Percentiles rank a stretch among this genome's conserved stretches.
These are phyloP conservation scores for Aquilaria sinensis DNA, from an alignment of 345 rosid species.

Conservation along the genomic window DNA sequence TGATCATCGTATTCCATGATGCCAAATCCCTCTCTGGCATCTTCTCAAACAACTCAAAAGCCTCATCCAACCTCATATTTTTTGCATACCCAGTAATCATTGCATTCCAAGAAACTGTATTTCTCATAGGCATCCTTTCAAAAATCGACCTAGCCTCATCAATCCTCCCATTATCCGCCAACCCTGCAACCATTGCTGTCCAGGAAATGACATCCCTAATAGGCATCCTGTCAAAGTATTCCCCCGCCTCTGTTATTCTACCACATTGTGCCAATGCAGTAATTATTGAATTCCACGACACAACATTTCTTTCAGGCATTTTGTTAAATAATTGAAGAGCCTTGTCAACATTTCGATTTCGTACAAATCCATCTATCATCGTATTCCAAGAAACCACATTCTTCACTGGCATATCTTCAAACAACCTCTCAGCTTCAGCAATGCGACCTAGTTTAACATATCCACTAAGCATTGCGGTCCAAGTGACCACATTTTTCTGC, in stretches of 20 bases:
- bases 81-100: constrained; percentile 72
- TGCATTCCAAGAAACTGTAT: constrained; percentile 66
- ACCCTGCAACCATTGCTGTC: constrained; percentile 58
- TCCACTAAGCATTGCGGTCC: constrained; percentile 70
- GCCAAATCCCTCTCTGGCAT: constrained; percentile 59
- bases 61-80: constrained; percentile 45
- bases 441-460: constrained; percentile 42
- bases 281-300: constrained; percentile 58
- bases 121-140: constrained; percentile 52
- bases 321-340: constrained; percentile 42
- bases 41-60: constrained; percentile 43
- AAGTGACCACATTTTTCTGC: constrained; percentile 59
- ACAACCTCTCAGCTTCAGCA: constrained; percentile 54
- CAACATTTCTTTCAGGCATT: constrained; percentile 62
- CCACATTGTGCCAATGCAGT: constrained; percentile 44
- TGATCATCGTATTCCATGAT: constrained; percentile 79
- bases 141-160: constrained; percentile 60
- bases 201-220: constrained; percentile 62
- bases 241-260: constrained; percentile 52
- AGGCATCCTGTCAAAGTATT: constrained; percentile 47
- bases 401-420: constrained; percentile 51
- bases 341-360: constrained; percentile 32
- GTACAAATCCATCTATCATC: constrained; percentile 61
- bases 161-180: constrained; percentile 48
- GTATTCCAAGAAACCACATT: constrained; percentile 73